Base-by-base conservation (phyloP, 768 basidiomycete genomes). In the Lyophyllum atratum region DNA sequence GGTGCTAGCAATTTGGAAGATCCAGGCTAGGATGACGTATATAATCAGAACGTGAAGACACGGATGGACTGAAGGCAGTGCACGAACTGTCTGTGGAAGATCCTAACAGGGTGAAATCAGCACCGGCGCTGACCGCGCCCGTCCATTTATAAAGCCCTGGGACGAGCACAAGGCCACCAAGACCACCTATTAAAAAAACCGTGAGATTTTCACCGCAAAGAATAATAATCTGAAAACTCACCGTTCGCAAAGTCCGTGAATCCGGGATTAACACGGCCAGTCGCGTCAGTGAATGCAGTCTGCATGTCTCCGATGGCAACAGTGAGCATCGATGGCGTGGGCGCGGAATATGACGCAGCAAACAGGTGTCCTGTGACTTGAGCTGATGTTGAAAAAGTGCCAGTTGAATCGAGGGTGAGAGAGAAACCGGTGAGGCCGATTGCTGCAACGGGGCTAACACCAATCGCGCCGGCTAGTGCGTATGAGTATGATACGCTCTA, bases 341-440 rank as follows among this genome's bases (percentile, higher is more conserved):
- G 66, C 8, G 46, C 34, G 22, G 45, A 44, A 47, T 62, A 68
- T 10, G 54, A 39, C 15, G 67, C 66, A 8, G 66, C 67, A 45
- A 54, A 67, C 12, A 68, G 52, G 19, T 56, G 14, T 15, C 66
- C 67, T 43, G 48, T 49, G 37, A 67, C 66, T 60, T 68, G 67
- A 6, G 54, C 39, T 9, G 66, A 65, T 14, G 51, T 65, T 15
- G 67, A 56, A 37, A 60, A 69, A 14, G 58, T 58, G 17, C 61
- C 61, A 25, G 31, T 48, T 24, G 60, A 26, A 39, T 53, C 55
- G 26, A 62, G 47, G 5, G 61, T 62, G n/a, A 64, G 54, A 26
- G 62, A 56, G 51, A 67, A 68, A 4, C 67, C 67, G 4, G 67
- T 68, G n/a, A 68, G 22, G 26, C 26, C 55, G 34, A 55, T 57